A percentile compares a stretch with the other conserved stretches of the same genome.
phyloP scores from a whole-genome alignment of 495 filamentous ascomycete genomes.

The Xylaria sp. region DNA sequence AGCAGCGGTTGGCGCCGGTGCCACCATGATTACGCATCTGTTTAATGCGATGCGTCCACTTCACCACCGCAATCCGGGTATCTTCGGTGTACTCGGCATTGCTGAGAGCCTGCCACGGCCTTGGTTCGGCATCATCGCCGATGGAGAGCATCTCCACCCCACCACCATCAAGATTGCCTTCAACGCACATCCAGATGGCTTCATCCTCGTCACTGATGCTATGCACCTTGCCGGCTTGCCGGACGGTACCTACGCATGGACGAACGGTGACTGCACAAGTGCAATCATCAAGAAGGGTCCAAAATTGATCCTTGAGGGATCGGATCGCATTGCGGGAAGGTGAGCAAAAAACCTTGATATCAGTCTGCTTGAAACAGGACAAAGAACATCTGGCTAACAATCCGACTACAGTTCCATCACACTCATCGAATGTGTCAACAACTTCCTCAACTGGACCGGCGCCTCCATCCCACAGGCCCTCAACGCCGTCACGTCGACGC shows the following conservation, averaged over 20 bases:
- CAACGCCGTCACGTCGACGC: slow-evolving; percentile 72
- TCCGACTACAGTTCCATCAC: slow-evolving; percentile 62
- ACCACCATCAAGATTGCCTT: slow-evolving; percentile 68
- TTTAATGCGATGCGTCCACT: slow-evolving; percentile 91
- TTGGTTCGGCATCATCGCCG: slow-evolving; percentile 70
- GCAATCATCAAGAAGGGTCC: slow-evolving; percentile 68
- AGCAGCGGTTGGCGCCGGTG: slow-evolving; percentile 69
- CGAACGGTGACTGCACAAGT: slow-evolving; percentile 71
- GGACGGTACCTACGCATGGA: slow-evolving; percentile 81
- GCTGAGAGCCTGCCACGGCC: slow-evolving; percentile 56
- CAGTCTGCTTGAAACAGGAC: background rate
- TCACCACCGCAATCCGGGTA: slow-evolving; percentile 83
- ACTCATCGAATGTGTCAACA: slow-evolving; percentile 80
- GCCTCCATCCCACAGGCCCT: slow-evolving; percentile 69
- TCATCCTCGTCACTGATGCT: slow-evolving; percentile 72
- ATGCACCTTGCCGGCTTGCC: slow-evolving; percentile 72
- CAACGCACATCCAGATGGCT: slow-evolving; percentile 65
- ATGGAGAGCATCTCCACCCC: slow-evolving; percentile 72
- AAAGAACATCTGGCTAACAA: slow-evolving; percentile 25
- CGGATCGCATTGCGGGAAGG: slow-evolving; percentile 75
- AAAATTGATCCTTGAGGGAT: slow-evolving; percentile 70
- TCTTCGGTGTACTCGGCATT: slow-evolving; percentile 75
- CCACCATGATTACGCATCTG: slow-evolving; percentile 85
- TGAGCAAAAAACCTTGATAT: slow-evolving; percentile 32
- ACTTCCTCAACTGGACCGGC: slow-evolving; percentile 76